Evolutionary conservation across 2,329 filamentous ascomycete genomes (phyloP).

Genomic region (Trichophyton equinum): DNA sequence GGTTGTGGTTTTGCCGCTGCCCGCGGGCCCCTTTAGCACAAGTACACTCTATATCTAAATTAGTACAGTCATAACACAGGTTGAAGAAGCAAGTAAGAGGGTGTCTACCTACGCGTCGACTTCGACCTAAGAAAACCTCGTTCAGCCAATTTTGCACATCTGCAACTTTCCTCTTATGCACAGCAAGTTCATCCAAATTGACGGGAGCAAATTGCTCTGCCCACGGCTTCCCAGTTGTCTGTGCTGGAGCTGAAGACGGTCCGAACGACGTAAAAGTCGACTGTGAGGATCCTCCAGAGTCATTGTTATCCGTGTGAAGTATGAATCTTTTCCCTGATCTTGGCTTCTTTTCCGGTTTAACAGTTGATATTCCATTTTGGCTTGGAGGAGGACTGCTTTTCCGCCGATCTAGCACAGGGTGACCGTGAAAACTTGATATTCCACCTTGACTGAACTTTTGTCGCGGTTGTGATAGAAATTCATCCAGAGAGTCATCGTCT

Average conservation of each 20-base stretch:
- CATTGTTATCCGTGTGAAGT: conserved; percentile 8
- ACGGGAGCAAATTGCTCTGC: conserved; percentile 68
- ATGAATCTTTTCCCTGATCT: conserved; percentile 21
- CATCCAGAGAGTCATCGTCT: conserved; percentile 11
- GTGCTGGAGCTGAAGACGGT: not conserved
- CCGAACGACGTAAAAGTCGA: not conserved
- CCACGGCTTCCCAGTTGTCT: conserved; percentile 52
- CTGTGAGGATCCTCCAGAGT: not conserved
- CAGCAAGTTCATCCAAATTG: conserved; percentile 70
- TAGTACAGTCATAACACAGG: conserved; percentile 12
- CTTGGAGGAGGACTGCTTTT: conserved; percentile 9
- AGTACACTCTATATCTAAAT: conserved; percentile 51
- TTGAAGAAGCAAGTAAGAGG: not conserved
- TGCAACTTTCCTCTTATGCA: conserved; percentile 85
- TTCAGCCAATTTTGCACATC: conserved; percentile 78
- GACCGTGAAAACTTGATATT: not conserved
- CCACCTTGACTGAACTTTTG: not conserved
- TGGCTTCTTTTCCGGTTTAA: conserved; percentile 10
- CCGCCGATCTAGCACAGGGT: conserved; percentile 7
- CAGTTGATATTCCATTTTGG: not conserved
- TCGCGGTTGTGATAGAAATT: not conserved
- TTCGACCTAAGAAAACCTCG: conserved; percentile 52
- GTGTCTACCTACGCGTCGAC: conserved; percentile 25
- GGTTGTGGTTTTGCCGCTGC: conserved; percentile 86
- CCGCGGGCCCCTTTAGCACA: conserved; percentile 78